Evolutionary conservation across 2,329 filamentous ascomycete species (phyloP).

Genomic region (Nemania sp.): DNA sequence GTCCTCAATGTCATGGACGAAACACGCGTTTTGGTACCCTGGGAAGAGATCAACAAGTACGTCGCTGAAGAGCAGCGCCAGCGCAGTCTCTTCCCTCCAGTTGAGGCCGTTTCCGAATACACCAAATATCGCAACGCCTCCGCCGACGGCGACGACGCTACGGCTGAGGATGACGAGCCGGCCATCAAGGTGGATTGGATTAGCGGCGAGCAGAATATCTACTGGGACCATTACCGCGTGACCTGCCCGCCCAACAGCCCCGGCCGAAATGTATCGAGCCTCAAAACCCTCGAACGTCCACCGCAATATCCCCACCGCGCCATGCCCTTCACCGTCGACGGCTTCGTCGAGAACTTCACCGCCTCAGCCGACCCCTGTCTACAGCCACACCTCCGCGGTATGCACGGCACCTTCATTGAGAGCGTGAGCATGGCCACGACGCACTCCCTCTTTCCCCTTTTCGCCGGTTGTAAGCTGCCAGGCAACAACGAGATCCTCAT

Average conservation of each 20-base stretch:
- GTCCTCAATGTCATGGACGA: conserved; percentile 68
- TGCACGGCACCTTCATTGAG: conserved; percentile 62
- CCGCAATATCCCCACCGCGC: conserved; percentile 31
- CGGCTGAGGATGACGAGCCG: conserved; percentile 5
- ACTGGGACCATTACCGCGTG: conserved; percentile 61
- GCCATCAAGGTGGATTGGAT: conserved; percentile 22
- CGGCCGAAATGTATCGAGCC: conserved; percentile 42
- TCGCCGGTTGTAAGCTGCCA: conserved; percentile 64
- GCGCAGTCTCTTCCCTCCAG: conserved; percentile 48
- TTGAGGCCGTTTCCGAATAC: conserved; percentile 49
- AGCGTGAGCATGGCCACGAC: conserved; percentile 55
- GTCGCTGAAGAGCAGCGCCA: conserved; percentile 51
- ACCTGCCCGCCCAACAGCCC: conserved; percentile 61
- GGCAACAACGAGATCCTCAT: conserved; percentile 68
- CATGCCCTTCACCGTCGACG: conserved; percentile 45
- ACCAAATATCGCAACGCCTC: conserved; percentile 44
- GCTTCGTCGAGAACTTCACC: conserved; percentile 62
- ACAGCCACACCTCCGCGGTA: conserved; percentile 54
- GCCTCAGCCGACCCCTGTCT: conserved; percentile 61
- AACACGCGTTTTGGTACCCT: conserved; percentile 62
- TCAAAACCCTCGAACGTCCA: conserved; percentile 25
- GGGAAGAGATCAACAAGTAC: conserved; percentile 56
- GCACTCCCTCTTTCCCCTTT: conserved; percentile 60
- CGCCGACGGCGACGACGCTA: conserved; percentile 29
- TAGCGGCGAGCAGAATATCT: conserved; percentile 47